Base-by-base conservation (phyloP, 805 yeast genomes). In the Lachancea meyersii region DNA sequence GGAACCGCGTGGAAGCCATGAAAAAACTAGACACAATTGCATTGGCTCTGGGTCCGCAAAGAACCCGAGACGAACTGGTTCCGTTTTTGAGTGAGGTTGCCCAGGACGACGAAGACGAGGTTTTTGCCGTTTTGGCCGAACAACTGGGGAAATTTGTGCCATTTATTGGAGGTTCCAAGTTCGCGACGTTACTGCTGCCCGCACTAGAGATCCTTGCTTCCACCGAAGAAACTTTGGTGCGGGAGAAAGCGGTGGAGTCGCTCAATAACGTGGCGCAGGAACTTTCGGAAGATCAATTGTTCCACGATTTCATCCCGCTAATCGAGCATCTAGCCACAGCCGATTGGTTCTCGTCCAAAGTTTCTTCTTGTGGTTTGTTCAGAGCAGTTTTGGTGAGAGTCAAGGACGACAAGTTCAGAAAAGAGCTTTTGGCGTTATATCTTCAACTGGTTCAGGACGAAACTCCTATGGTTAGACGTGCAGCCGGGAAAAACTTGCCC, bases 71-170 rank as follows among this genome's bases (percentile, higher is more conserved):
- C 36, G 98, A 93, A 62, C 73, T 93, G 58, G 71, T 93, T 41
- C 97, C 97, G 28, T 93, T 91, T 57, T 73, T 93, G 48, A 86
- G 82, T 52, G 76, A 71, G 41, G 93, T 83, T 20, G 87, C 89
- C 8, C 93, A 86, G 51, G 99, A 93, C 55, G 99, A 94, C 62
- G 99, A 93, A 67, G 99, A 93, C 65, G 99, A 93, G 67, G 96
- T 93, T 5, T 82, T 91, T 65, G 86, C 96, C 1, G 91, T 88
- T 17, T 74, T 94, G 49, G 97, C 97, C 3, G 86, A 83, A 53
- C 91, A 89, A 69, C 69, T 93, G 53, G 95, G 95, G 37, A 76
- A 77, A 44, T 91, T 93, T 62, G 79, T 88, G 27, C 95, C 96
- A 4, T 76, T 79, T 46, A 79, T 93, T 44, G 99, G 98, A 37